A percentile compares a stretch with the other conserved stretches of the same genome.
phyloP scores from a whole-genome alignment of 495 filamentous ascomycete species.

The Penicillium verhagenii region DNA sequence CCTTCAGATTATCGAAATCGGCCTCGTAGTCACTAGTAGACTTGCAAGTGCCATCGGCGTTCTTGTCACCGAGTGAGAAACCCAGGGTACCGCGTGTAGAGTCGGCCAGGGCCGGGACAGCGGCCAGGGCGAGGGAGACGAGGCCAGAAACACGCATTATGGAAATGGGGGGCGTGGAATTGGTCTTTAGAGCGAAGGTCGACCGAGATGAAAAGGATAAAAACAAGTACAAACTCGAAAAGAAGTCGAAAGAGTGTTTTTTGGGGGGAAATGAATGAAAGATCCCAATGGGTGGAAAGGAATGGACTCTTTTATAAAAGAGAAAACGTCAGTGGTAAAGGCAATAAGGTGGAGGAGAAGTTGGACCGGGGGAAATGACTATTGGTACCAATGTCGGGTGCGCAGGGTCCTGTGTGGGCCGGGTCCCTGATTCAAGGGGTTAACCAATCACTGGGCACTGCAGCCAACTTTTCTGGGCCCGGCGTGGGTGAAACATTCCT shows the following conservation, averaged over 20 bases:
- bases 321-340: neutral
- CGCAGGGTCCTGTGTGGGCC: slow-evolving; percentile 7
- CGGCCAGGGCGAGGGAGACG: slow-evolving; percentile 40
- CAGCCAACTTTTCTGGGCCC: slow-evolving; percentile 9
- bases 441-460: neutral
- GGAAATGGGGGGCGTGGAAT: slow-evolving; percentile 6
- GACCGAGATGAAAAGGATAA: slow-evolving; percentile 4
- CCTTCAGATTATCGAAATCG: slow-evolving; percentile 62
- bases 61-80: slow-evolving; percentile 50
- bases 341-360: slow-evolving; percentile 1
- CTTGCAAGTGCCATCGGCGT: slow-evolving; percentile 63
- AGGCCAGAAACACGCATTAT: slow-evolving; percentile 47
- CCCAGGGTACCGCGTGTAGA: slow-evolving; percentile 48
- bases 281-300: neutral
- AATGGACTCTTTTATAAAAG: slow-evolving; percentile 5
- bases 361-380: neutral
- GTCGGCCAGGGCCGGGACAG: slow-evolving; percentile 37
- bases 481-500: slow-evolving; percentile 16
- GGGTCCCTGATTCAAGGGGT: slow-evolving; percentile 12
- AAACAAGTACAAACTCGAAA: neutral
- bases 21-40: slow-evolving; percentile 57
- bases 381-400: slow-evolving; percentile 13
- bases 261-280: neutral
- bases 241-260: neutral
- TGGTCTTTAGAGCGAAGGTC: slow-evolving; percentile 6